Evolutionary conservation across 2,329 filamentous ascomycete genomes (phyloP), one percentile per base, ranked within the genome.

Genomic region (Verticillium zaregamsianum): DNA sequence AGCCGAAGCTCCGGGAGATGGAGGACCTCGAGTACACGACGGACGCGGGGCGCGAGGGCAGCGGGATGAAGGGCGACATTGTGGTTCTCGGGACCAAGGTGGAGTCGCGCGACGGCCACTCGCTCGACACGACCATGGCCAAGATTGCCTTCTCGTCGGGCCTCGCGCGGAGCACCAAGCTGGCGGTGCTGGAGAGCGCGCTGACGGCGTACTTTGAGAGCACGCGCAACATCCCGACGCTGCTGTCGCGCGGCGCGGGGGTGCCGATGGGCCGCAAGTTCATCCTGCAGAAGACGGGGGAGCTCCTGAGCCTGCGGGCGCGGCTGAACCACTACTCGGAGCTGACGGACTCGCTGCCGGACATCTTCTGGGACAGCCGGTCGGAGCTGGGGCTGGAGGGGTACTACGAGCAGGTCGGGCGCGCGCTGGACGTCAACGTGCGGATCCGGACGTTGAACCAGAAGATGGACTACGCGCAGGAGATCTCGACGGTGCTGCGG

Each of bases 71-170:
- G 64, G 94, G 93, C 39, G 94, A 97, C 73, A 88, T 93, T 9
- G 95, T 99, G 55, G 86, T 96, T 4, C 80, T 99, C 6, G 95
- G 95, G 39, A 97, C 92, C 2, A 90, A 89, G 65, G 74, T 78
- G 40, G 82, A 84, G 52, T 71, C 74, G 11, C 69, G 74, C n/a
- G 74, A 77, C 23, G 77, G 77, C 55, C 78, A 80, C 67, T 76
- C 73, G 11, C 73, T 84, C 12, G 83, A 85, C 68, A 85, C 80
- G 1, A 91, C 94, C 2, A 83, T 97, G 15, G 93, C 93, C 68
- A 97, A 98, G 73, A 94, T 98, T 65, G 95, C 95, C 54, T 98
- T 98, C 75, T 97, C 94, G 0, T 97, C 93, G 0, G 94, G 94
- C 2, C 84, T 99, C 11, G 94, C 95, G 5, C 86, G 95, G 60